Evolutionary conservation across 1,284 basidiomycete genomes (phyloP), one percentile per base, ranked within the genome.

Genomic region (Tilletia horrida): DNA sequence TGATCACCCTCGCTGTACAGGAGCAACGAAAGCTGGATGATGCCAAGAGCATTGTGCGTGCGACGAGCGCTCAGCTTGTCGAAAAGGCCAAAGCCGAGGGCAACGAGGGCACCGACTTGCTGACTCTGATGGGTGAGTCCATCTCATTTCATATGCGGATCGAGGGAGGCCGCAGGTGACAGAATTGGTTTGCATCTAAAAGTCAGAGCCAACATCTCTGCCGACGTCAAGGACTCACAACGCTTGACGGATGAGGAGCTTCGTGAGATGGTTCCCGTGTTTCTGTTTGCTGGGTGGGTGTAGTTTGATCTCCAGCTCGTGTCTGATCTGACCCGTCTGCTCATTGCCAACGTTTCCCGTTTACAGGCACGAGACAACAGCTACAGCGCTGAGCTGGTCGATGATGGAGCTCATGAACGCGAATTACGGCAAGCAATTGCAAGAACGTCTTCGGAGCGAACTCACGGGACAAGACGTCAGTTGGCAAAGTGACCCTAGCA

Each of bases 341-440:
- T 45, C 43, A 45, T n/a, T 11, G 13, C 43, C n/a, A 11, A 45
- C 13, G 43, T 11, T 13, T 45, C 43, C 43, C 13, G 13, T n/a
- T 11, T 13, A n/a, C 43, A 13, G 91, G 13, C 90, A 90, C 27
- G 91, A 93, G 76, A 91, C 91, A 0, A 90, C 89, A 11, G 89
- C 89, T 1, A 86, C 92, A 31, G 86, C 88, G 13, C 83, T 91
- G 59, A 89, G 89, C 0, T 93, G 91, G 91, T 88, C 88, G 1
- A 82, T 92, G 27, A 83, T 87, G 68, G 84, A 90, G 11, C 85
- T 93, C 47, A 88, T 90, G 0, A 84, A 85, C n/a, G 55, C 16
- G 3, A 27, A 59, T 8, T 27, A 29, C 69, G 83, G 90, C 75
- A 87, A 87, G 0, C 82, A 83, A 1, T 80, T 88, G 8, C 91